Conservation (phyloP, 2,329 filamentous ascomycete species). For the Aureobasidium sp. region DNA sequence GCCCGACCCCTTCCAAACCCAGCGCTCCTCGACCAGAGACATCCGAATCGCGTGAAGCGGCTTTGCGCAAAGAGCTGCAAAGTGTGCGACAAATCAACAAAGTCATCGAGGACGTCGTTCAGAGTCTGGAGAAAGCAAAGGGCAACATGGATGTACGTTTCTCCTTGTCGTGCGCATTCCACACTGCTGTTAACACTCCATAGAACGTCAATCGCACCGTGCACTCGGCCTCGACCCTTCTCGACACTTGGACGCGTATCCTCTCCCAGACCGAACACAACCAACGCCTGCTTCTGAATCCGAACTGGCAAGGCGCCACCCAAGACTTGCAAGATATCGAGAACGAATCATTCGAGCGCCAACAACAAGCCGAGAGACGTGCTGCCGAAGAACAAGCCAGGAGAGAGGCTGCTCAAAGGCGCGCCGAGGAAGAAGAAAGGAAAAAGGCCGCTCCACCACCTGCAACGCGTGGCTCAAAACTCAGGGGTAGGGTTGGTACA, state of each 20-base stretch:
- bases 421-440: conserved; percentile 46
- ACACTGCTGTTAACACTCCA: conserved; percentile 3
- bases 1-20: conserved; percentile 4
- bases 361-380: conserved; percentile 69
- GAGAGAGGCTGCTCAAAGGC: conserved; percentile 58
- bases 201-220: conserved; percentile 83
- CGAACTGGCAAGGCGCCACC: conserved; percentile 80
- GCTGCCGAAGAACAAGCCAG: conserved; percentile 73
- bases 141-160: conserved; percentile 66
- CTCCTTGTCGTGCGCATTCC: conserved; percentile 2
- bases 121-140: conserved; percentile 63
- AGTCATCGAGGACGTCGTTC: conserved; percentile 72
- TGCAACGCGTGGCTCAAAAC: conserved; percentile 28
- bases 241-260: conserved; percentile 94
- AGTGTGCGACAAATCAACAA: conserved; percentile 80
- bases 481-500: conserved; percentile 31
- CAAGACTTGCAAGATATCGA: conserved; percentile 84
- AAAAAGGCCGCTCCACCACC: conserved; percentile 49
- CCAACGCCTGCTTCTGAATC: conserved; percentile 81
- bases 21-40: conserved; percentile 40
- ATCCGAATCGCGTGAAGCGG: conserved; percentile 63
- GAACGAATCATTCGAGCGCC: conserved; percentile 64
- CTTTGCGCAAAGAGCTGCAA: conserved; percentile 71
- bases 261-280: conserved; percentile 97
- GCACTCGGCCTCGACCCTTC: conserved; percentile 74